phyloP scores from a whole-genome alignment of 805 yeast species.

The Osmozyma mogii region DNA sequence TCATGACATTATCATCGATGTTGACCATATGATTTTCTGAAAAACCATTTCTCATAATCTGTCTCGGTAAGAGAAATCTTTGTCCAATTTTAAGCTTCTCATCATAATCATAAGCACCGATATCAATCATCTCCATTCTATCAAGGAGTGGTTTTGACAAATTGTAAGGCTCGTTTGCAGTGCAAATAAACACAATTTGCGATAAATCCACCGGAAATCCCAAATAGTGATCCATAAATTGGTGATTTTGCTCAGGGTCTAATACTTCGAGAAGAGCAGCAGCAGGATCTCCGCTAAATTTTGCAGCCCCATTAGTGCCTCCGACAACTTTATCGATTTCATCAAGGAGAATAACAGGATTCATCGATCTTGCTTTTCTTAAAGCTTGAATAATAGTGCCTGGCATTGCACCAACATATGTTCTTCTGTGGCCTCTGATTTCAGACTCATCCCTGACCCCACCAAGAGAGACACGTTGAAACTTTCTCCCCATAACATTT shows the following conservation, averaged over 20 bases:
- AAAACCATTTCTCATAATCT: conserved; percentile 60
- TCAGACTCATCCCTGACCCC: conserved; percentile 88
- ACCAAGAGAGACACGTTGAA: conserved; percentile 77
- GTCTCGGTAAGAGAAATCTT: conserved; percentile 67
- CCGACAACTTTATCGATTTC: conserved; percentile 78
- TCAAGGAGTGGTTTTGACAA: conserved; percentile 74
- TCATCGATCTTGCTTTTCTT: conserved; percentile 67
- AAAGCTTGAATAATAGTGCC: conserved; percentile 73
- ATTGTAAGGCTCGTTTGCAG: conserved; percentile 70
- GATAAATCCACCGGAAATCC: conserved; percentile 84
- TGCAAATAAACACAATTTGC: conserved; percentile 73
- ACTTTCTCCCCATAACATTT: conserved; percentile 58
- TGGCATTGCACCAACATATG: conserved; percentile 90
- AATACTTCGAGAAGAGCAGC: conserved; percentile 83
- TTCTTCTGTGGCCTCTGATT: conserved; percentile 82
- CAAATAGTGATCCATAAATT: conserved; percentile 74
- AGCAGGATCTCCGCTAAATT: conserved; percentile 76
- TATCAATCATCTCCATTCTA: conserved; percentile 73
- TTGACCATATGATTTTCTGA: conserved; percentile 28
- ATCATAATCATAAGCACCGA: conserved; percentile 70
- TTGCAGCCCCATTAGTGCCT: conserved; percentile 33
- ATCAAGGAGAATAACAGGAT: conserved; percentile 76
- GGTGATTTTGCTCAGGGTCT: conserved; percentile 81
- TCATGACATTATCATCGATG: conserved; percentile 47
- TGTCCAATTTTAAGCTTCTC: conserved; percentile 71